These are phyloP conservation scores for Mycena rosella DNA, from an alignment of 768 basidiomycete species.

Conservation along the genomic window DNA sequence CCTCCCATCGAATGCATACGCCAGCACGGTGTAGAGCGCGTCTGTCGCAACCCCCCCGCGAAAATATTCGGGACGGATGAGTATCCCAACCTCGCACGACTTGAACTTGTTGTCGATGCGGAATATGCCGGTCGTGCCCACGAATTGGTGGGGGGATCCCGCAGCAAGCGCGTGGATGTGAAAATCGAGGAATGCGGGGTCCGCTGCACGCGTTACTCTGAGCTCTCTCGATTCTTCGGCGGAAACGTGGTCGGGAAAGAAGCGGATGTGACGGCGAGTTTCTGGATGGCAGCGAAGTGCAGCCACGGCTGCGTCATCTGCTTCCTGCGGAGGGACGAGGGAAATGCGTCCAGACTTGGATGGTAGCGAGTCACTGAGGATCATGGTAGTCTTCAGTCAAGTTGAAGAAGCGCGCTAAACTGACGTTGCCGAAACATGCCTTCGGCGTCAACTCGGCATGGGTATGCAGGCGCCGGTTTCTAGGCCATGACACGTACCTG, in stretches of 20 bases:
- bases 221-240: conserved; percentile 52
- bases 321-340: conserved; percentile 50
- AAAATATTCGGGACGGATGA: conserved; percentile 54
- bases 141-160: conserved; percentile 43
- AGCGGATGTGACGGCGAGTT: conserved; percentile 50
- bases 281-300: too few relatives aligned
- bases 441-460: too few relatives aligned
- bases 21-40: conserved; percentile 55
- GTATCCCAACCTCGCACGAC: conserved; percentile 59
- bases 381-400: background rate
- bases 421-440: too few relatives aligned
- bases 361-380: background rate
- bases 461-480: too few relatives aligned
- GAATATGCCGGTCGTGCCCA: conserved; percentile 54
- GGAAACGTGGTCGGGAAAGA: conserved; percentile 54
- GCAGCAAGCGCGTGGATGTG: conserved; percentile 44
- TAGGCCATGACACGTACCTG: too few relatives aligned
- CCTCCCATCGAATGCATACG: conserved; percentile 56
- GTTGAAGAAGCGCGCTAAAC: too few relatives aligned
- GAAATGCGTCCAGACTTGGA: conserved; percentile 44
- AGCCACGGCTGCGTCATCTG: conserved; percentile 53
- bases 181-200: conserved; percentile 51
- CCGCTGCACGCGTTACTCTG: conserved; percentile 53
- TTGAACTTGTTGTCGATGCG: conserved; percentile 49
- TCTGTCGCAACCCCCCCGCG: conserved; percentile 60